Base-by-base conservation (phyloP, 495 filamentous ascomycete genomes). In the Annulohypoxylon bovei region DNA sequence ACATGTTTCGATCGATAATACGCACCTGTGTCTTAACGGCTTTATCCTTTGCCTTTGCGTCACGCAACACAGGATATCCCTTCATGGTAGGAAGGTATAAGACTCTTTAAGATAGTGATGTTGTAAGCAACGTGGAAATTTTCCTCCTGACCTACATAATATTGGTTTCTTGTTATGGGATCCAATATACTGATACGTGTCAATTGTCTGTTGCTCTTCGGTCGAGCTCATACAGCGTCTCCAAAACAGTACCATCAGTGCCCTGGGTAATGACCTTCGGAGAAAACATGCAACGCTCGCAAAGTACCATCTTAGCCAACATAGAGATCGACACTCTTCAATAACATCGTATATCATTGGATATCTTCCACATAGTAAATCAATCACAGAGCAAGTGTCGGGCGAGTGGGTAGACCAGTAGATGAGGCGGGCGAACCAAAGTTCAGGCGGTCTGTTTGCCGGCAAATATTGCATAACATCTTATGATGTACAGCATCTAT, bases 401-500 rank as follows among this genome's bases (percentile, higher is more conserved):
- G 58, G 32, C 52, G 33, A 58, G 63, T 71, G 52, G 59, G 33
- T 62, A 63, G 44, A 22, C 42, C 28, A 49, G 33, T 61, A 62
- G 44, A 22, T 18, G 39, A 49, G 57, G 52, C 57, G 42, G 62
- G 35, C 52, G 44, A 37, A 62, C 32, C 30, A 23, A 49, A 33
- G 35, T 67, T 57, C 46, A 46, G 59, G 54, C 32, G 64, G 54
- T 56, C 58, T 67, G 59, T 64, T 59, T 60, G 37, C 46, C 58
- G 46, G 54, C 52, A 47, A 65, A 62, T 60, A 18, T 46, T 65
- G 25, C 57, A 70, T 52, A 39, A 7, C 40, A 61, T 52, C 18
- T 61, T 46, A 61, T 72, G 60, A 65, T 72, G 59, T 32, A 72
- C 64, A 71, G 57, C 28, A 59, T 35, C 59, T 63, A 46, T 46